phyloP scores from a whole-genome alignment of 805 yeast species.

The Hanseniaspora mollemarum region DNA sequence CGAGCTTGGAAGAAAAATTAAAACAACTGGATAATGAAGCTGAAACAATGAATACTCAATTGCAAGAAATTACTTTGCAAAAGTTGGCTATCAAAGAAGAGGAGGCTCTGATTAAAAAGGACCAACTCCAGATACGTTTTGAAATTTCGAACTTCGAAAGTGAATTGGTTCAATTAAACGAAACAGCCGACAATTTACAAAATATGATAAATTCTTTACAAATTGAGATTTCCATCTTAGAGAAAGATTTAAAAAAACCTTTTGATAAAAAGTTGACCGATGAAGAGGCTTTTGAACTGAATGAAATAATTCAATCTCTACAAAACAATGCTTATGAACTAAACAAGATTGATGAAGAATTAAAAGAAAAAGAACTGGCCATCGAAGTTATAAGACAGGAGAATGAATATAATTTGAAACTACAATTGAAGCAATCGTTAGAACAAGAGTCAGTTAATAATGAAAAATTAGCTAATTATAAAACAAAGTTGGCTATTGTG shows the following conservation, averaged over 20 bases:
- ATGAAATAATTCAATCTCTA: constrained; percentile 30
- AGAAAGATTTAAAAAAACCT: constrained; percentile 40
- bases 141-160: constrained; percentile 37
- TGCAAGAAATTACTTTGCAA: constrained; percentile 28
- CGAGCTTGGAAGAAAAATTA: constrained; percentile 33
- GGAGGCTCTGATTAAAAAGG: constrained; percentile 35
- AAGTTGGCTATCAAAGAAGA: constrained; percentile 33
- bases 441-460: constrained; percentile 20
- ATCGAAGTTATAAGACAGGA: constrained; percentile 39
- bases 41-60: constrained; percentile 38
- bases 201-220: constrained; percentile 29
- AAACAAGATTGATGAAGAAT: constrained; percentile 26
- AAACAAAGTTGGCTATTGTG: constrained; percentile 18
- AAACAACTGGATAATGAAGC: constrained; percentile 41
- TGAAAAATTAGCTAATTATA: constrained; percentile 19
- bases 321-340: constrained; percentile 39
- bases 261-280: constrained; percentile 44
- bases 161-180: constrained; percentile 31
- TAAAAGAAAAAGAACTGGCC: constrained; percentile 21
- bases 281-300: constrained; percentile 39
- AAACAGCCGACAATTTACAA: constrained; percentile 31
- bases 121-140: constrained; percentile 25
- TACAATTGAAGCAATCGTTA: constrained; percentile 36
- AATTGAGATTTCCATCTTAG: constrained; percentile 35
- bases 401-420: constrained; percentile 45